Evolutionary conservation across 139 green algal species (phyloP), one percentile per base, ranked within the genome.

Genomic region (Zygnema circumcarinatum): DNA sequence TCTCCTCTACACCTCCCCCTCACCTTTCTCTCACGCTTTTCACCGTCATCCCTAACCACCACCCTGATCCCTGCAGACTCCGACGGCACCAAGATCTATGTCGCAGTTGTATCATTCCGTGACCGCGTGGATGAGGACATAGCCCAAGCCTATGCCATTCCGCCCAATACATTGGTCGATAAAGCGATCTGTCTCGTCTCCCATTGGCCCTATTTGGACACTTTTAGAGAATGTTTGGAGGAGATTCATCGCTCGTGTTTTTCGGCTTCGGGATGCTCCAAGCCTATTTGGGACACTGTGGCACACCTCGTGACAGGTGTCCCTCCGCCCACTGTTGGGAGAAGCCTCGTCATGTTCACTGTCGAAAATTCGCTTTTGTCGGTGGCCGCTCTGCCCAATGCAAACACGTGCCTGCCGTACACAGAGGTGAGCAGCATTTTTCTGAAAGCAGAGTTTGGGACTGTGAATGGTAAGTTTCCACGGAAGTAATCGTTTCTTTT

Each of bases 241-340:
- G 85, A 90, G 76, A 88, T 90, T 40, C 85, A 90, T 53, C 78
- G 78, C 38, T n/a, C 86, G 20, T 90, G 85, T 79, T 90, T 87
- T 73, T 88, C 80, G 22, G 20, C 85, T n/a, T 40, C 54, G 41
- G 85, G 85, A 47, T 67, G 79, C 75, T 87, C 75, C 35, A 89
- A 89, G 36, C 84, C 84, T 20, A 2, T 89, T 42, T 89, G 84
- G 84, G 76, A 88, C 0, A 87, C 52, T 35, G 31, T 89, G 25
- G 31, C 82, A 21, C 32, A 89, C 40, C 21, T 89, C 7, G 78
- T 89, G 7, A 79, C 38, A 1, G 29, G 21, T 1, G 84, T 89
- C 21, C 84, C 84, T 22, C 79, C 85, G 38, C 84, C 84, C 20
- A 33, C 40, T 16, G 75, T 79, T 32, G 84, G 84, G 2, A 40